Evolutionary conservation across 2,329 filamentous ascomycete genomes (phyloP), one percentile per base, ranked within the genome.

Genomic region (Didymella glomerata): DNA sequence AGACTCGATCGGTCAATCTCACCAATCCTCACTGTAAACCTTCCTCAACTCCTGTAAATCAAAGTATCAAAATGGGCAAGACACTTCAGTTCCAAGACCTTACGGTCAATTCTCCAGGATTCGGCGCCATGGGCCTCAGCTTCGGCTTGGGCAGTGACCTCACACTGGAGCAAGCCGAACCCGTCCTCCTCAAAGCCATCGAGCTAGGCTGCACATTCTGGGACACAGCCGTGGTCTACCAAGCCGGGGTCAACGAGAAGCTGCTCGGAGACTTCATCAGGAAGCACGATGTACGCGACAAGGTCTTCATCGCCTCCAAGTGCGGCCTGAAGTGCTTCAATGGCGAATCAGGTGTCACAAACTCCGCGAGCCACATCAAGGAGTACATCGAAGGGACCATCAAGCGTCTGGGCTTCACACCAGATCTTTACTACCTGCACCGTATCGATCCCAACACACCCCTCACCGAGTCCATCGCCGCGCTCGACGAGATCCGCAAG

Each of bases 121-220:
- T 85, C 34, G 83, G 85, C n/a, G 74, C 82, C n/a, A 86, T 86
- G 84, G 83, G 84, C 2, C 62, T 81, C 50, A 77, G 64, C 49
- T 75, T 77, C 32, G 81, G 79, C 63, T 81, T 84, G 54, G 82
- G 82, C 52, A 68, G 64, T 41, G 55, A 70, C 67, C 75, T 45
- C 78, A 80, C 55, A 72, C 81, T 65, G 7, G 65, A 71, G 11
- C 80, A 85, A 34, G 75, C 80, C 13, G 82, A 85, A 57, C 81
- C 81, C 0, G 77, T 85, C 57, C 77, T 78, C 8, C 70, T 86
- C 2, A 79, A 77, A 25, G 79, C 79, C 3, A 82, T 82, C 73
- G 80, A 82, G 36, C 64, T 81, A 1, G 84, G 84, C 46, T 80
- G 80, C 52, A 79, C 78, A 11, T 81, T 82, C 68, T 86, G 84